Percentiles rank a stretch among this genome's conserved stretches.
These are phyloP conservation scores for Aspergillus coremiiformis DNA, from an alignment of 495 filamentous ascomycete species.

Conservation along the genomic window DNA sequence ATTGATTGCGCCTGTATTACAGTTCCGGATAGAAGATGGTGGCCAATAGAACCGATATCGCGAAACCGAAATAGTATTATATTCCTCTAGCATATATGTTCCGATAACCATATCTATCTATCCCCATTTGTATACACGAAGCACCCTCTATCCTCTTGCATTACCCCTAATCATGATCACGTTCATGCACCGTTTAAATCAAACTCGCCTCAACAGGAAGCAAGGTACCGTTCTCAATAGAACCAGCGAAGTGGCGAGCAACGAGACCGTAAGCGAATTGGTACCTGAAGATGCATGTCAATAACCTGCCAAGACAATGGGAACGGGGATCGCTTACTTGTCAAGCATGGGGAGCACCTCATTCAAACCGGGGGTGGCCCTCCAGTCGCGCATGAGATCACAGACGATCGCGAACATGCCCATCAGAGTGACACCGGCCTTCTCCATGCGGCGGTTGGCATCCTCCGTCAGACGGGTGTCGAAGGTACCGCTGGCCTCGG, in stretches of 20 bases:
- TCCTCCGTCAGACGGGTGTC: constrained; percentile 48
- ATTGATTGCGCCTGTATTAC: too few species aligned
- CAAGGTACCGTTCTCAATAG: constrained; percentile 42
- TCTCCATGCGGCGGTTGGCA: constrained; percentile 58
- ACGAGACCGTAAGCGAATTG: constrained; percentile 42
- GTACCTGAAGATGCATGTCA: constrained; percentile 16
- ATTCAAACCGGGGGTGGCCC: constrained; percentile 54
- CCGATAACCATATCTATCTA: too few species aligned
- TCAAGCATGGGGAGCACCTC: constrained; percentile 62
- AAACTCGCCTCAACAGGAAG: constrained; percentile 23
- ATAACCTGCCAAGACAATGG: neutral
- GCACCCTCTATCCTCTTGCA: neutral
- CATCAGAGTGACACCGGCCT: constrained; percentile 58
- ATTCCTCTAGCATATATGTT: too few species aligned
- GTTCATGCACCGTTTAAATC: too few species aligned
- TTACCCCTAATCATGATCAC: too few species aligned
- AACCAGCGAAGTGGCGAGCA: constrained; percentile 41
- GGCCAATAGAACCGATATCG: too few species aligned
- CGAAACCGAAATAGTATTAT: too few species aligned
- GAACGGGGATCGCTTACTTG: constrained; percentile 31
- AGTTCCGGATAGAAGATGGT: too few species aligned
- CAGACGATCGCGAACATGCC: constrained; percentile 59
- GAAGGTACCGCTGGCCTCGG: constrained; percentile 63
- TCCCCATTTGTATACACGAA: neutral
- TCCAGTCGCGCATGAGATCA: constrained; percentile 77